Conservation (phyloP, 176 grass and related monocot genomes). For the Triticum urartu region DNA sequence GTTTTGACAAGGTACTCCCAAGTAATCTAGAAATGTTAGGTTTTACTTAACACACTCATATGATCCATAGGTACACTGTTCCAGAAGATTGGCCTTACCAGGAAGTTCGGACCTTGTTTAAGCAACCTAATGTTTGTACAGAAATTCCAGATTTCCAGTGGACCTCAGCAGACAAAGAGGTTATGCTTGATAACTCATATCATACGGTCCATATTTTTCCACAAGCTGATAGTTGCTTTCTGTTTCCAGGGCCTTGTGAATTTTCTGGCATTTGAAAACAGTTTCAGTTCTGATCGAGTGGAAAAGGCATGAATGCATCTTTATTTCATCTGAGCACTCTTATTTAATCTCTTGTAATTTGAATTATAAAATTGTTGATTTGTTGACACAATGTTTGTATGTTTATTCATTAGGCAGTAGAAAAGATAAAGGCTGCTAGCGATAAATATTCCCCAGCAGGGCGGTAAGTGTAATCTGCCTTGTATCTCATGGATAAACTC, state of each 20-base stretch:
- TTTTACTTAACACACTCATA: neutral
- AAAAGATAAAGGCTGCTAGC: constrained; percentile 73
- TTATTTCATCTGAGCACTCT: neutral
- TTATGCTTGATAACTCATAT: constrained; percentile 25
- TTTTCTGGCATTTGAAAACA: constrained; percentile 82
- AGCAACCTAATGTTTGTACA: constrained; percentile 63
- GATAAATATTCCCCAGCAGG: constrained; percentile 54
- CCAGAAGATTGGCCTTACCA: constrained; percentile 92
- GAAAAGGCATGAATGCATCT: constrained; percentile 53
- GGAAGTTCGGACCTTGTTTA: constrained; percentile 81
- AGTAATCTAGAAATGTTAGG: constrained; percentile 13
- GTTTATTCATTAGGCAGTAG: constrained; percentile 67
- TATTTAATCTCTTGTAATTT: constrained; percentile 23
- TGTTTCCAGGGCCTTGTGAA: constrained; percentile 56
- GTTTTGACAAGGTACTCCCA: neutral
- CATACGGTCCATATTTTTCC: constrained; percentile 15
- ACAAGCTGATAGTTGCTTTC: constrained; percentile 22
- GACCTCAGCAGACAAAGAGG: constrained; percentile 68
- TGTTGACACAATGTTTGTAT: constrained; percentile 26
- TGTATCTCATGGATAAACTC: constrained; percentile 18
- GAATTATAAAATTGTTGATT: neutral
- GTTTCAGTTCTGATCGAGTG: constrained; percentile 78
- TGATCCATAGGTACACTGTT: constrained; percentile 65
- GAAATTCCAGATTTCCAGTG: constrained; percentile 73
- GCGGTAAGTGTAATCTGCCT: constrained; percentile 47